Conservation (phyloP, 768 basidiomycete genomes). For the Rhizopogon roseolus region DNA sequence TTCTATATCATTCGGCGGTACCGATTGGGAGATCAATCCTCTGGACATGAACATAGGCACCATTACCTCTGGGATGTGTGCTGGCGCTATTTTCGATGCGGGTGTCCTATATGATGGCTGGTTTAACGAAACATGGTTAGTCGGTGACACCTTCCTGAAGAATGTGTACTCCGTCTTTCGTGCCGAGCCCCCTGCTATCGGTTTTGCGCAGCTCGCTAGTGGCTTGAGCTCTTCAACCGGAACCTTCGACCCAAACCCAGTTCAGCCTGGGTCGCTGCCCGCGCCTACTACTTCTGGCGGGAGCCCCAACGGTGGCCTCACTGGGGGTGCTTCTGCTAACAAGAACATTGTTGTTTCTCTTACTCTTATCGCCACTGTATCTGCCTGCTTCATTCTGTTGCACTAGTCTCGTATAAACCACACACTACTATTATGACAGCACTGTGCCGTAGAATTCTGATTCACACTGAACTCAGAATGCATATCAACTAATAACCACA, state of each 20-base stretch:
- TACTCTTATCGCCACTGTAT: constrained; percentile 7
- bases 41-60: constrained; percentile 78
- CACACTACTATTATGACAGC: neutral
- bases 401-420: constrained; percentile 1
- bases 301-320: neutral
- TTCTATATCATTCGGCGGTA: constrained; percentile 73
- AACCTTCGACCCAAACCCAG: neutral
- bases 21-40: constrained; percentile 68
- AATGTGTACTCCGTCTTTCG: constrained; percentile 27
- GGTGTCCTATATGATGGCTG: constrained; percentile 42
- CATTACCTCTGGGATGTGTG: constrained; percentile 35
- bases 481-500: neutral
- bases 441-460: neutral
- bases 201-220: constrained; percentile 24
- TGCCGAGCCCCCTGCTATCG: constrained; percentile 22
- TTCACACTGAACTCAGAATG: neutral
- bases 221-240: constrained; percentile 1
- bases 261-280: neutral
- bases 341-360: constrained; percentile 10
- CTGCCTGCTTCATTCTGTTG: constrained; percentile 4
- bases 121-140: constrained; percentile 43
- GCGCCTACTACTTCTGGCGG: constrained; percentile 4
- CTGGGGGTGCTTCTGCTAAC: constrained; percentile 2
- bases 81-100: constrained; percentile 74
- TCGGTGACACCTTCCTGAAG: constrained; percentile 70